Base-by-base conservation (phyloP, 2,329 filamentous ascomycete genomes). In the Moelleriella libera region DNA sequence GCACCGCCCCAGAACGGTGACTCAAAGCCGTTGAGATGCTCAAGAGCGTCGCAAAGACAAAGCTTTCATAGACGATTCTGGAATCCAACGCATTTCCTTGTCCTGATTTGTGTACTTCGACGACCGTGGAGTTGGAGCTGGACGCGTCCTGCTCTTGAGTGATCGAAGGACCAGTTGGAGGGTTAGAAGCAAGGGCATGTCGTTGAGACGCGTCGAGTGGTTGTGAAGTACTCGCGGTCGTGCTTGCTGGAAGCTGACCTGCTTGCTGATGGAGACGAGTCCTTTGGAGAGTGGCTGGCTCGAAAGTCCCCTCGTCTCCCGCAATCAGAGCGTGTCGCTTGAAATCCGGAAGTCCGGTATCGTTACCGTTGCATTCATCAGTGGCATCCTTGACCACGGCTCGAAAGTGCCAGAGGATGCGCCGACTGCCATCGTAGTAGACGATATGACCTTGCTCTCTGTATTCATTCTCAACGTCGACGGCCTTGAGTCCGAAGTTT, bases 351-450 rank as follows among this genome's bases (percentile, higher is more conserved):
- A 59, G 54, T n/a, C 64, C 64, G 37, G 73, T 64, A 14, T 43
- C 46, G 30, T 31, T 50, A 44, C 45, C 53, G 37, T 51, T 50
- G n/a, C 52, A 21, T 52, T 57, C 53, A 47, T 50, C 53, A 11
- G 53, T 53, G 32, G 59, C 66, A 47, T 71, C 68, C 52, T 69
- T 73, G 46, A 60, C 63, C 3, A 62, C 50, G 21, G 78, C 62
- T 30, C 68, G 67, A 54, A 80, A 80, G 50, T 71, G 67, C 76
- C 76, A 80, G 47, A 80, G 60, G 8, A 66, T 69, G 43, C 68
- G 68, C 49, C 72, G 66, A 37, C 61, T 62, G 9, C 67, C 60
- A 59, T 80, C 76, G 54, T 71, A 71, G 45, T 72, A 70, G 2
- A 74, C 71, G 44, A 79, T 63, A 49, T 73, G 68, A 44, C 76